Percentiles rank a stretch among this genome's conserved stretches.
Conservation (phyloP, 306 rosid genomes). For the Lathyrus aphaca region DNA sequence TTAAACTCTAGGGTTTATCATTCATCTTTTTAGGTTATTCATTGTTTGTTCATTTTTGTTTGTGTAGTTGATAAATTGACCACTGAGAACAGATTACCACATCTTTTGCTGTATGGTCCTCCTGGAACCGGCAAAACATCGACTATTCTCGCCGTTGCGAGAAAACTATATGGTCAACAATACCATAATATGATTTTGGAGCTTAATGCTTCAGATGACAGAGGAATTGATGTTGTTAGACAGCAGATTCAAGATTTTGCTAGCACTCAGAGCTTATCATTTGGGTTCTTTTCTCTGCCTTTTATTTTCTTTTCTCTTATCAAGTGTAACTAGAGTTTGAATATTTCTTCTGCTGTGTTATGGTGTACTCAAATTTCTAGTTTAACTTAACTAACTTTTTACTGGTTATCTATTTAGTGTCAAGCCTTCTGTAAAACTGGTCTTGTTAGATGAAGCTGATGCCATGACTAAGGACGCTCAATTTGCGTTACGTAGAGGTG, state of each 20-base stretch:
- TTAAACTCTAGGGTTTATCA: slow-evolving; percentile 49
- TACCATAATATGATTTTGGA: slow-evolving; percentile 84
- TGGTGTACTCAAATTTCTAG: slow-evolving; percentile 22
- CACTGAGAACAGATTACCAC: slow-evolving; percentile 87
- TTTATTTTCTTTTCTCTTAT: neutral
- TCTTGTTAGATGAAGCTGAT: slow-evolving; percentile 92
- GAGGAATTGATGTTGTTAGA: slow-evolving; percentile 95
- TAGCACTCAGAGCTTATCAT: slow-evolving; percentile 88
- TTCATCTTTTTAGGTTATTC: slow-evolving; percentile 37
- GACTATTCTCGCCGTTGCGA: slow-evolving; percentile 89
- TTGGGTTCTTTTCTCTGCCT: slow-evolving; percentile 66
- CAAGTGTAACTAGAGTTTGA: too few species aligned
- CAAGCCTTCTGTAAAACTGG: slow-evolving; percentile 78
- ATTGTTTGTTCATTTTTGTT: slow-evolving; percentile 19
- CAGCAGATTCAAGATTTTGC: slow-evolving; percentile 95
- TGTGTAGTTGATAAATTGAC: slow-evolving; percentile 85
- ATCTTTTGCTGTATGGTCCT: slow-evolving; percentile 90
- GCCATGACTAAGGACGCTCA: slow-evolving; percentile 99
- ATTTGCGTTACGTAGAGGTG: slow-evolving; percentile 95
- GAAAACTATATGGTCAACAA: slow-evolving; percentile 80
- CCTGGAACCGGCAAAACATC: slow-evolving; percentile 98
- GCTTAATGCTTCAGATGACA: slow-evolving; percentile 91
- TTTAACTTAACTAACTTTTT: slow-evolving; percentile 29
- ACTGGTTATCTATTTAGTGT: slow-evolving; percentile 48
- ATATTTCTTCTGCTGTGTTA: slow-evolving; percentile 7